A percentile compares a stretch with the other conserved stretches of the same genome.
phyloP scores from a whole-genome alignment of 495 filamentous ascomycete genomes.

The Neurospora cerealis region DNA sequence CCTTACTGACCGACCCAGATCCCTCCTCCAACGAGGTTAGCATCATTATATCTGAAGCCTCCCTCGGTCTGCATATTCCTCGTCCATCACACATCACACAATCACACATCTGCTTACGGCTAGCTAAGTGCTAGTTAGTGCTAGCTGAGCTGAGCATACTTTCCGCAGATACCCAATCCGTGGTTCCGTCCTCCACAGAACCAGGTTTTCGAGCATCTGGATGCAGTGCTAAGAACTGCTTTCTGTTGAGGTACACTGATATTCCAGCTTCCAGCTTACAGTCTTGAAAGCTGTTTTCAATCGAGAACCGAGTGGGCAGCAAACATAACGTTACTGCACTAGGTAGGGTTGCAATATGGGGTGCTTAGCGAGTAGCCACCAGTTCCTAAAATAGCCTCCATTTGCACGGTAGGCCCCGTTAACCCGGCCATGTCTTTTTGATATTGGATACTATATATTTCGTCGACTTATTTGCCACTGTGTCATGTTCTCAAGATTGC shows the following conservation, averaged over 20 bases:
- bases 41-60: background rate
- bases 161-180: background rate
- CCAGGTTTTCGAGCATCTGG: background rate
- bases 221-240: background rate
- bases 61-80: background rate
- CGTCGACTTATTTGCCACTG: background rate
- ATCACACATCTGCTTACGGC: background rate
- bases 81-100: background rate
- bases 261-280: background rate
- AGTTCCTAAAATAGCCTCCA: background rate
- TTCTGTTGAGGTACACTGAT: background rate
- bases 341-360: background rate
- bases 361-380: background rate
- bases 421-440: background rate
- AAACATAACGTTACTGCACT: background rate
- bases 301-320: background rate
- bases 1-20: background rate
- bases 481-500: background rate
- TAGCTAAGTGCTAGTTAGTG: background rate
- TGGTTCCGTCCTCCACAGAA: background rate
- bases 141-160: background rate
- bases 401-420: background rate
- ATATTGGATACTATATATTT: background rate
- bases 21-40: background rate
- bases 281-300: background rate